Base-by-base conservation (phyloP, 2,329 filamentous ascomycete genomes). In the Ceratocystis cubensis region DNA sequence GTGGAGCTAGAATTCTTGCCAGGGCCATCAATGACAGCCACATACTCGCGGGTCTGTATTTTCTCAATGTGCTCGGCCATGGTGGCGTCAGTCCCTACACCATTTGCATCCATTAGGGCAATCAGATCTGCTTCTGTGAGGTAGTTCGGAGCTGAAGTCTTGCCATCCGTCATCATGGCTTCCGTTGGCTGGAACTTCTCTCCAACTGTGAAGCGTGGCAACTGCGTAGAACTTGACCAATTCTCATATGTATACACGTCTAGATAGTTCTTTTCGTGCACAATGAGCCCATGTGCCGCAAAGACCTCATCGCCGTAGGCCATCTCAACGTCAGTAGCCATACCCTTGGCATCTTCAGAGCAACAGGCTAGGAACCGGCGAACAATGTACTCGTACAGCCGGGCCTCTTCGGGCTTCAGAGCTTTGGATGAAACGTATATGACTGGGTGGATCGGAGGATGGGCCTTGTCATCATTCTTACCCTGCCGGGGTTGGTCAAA, bases 21-120 rank as follows among this genome's bases (percentile, higher is more conserved):
- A 69, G 74, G 73, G 71, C 72, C 80, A 73, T 76, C 84, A 73
- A 73, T 78, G 1, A 88, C 87, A 66, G 85, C 84, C 63, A 91
- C 93, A 72, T 99, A 99, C 71, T 92, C 82, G 68, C 94, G 82
- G 67, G 92, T 85, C 75, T 97, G 91, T 71, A 99, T 96, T 76
- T 93, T 99, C 68, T 89, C 86, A 72, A 99, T 99, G 73, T 99
- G 94, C 72, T 99, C 94, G 0, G 94, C 94, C 94, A 99, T 99
- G 0, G 94, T 99, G 5, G 94, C 94, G 77, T 99, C 94, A 8
- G 94, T 99, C 13, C 94, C 94, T 70, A 99, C 99, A 1, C 94
- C 94, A 73, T 99, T 99, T 57, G 91, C 92, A 77, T 99, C 94
- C 94, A 99, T 99, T 10, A 99, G 82, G 2, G 88, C 88, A 73